Conservation (phyloP, 495 filamentous ascomycete genomes). For the Evernia prunastri region DNA sequence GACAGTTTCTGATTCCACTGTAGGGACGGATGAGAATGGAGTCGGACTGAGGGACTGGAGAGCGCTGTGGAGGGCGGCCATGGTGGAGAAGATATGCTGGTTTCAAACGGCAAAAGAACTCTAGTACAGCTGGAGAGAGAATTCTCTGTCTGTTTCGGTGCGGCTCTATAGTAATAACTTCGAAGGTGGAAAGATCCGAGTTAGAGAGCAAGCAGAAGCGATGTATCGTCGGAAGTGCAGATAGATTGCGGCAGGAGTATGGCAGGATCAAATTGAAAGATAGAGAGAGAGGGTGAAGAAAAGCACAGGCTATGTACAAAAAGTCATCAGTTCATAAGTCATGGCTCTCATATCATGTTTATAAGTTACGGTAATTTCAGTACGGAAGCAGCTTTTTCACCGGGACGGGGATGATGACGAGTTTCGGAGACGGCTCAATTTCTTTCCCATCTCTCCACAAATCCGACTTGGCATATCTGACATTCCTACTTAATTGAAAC, state of each 20-base stretch:
- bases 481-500: no score
- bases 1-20: slow-evolving; percentile 43
- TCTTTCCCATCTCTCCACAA: background rate
- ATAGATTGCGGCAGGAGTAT: background rate
- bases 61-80: slow-evolving; percentile 64
- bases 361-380: background rate
- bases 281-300: background rate
- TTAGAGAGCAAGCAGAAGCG: background rate
- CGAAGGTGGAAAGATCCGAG: background rate
- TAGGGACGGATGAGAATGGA: slow-evolving; percentile 56
- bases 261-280: background rate
- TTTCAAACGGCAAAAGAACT: slow-evolving; percentile 21
- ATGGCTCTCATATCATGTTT: background rate
- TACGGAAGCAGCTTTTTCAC: background rate
- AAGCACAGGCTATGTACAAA: background rate
- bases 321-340: slow-evolving; percentile 8
- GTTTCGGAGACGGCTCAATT: slow-evolving; percentile 5
- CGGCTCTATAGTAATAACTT: background rate
- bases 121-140: background rate
- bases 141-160: background rate
- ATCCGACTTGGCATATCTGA: background rate
- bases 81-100: slow-evolving; percentile 27
- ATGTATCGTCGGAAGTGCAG: background rate
- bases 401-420: background rate
- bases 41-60: slow-evolving; percentile 68